Evolutionary conservation across 345 rosid genomes (phyloP), one percentile per base, ranked within the genome.

Genomic region (Citrus hindsii): DNA sequence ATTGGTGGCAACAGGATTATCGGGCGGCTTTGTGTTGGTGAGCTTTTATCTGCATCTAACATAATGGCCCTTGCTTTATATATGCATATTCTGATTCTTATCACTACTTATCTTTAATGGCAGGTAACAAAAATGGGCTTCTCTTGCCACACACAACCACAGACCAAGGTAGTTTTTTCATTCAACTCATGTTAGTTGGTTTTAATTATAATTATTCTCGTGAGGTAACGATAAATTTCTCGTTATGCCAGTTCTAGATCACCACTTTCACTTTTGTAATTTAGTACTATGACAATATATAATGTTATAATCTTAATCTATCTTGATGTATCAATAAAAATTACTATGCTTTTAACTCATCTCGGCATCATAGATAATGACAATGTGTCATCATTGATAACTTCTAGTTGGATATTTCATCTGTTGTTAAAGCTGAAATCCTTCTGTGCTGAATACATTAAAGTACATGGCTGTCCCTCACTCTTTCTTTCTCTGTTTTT

Each of bases 51-150:
- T 1, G 14, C 27, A 6, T 59, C 25, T 3, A 6, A 16, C 60
- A 0, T n/a, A 65, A 18, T 63, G 42, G 12, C 40, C 18, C 22
- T 21, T 16, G 30, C 9, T 27, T 53, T 60, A 1, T 61, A 28
- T 21, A 62, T 21, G 25, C n/a, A 9, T 21, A 10, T 30, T 32
- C 27, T 32, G 64, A 32, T 38, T 78, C 10, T 13, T 21, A 51
- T 40, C 13, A n/a, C 9, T 61, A 40, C 9, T 74, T 74, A 10
- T 38, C 67, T 73, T 75, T 40, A 13, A 68, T 79, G 75, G 75
- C 83, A 92, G 99, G 99, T 67, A 96, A 96, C 85, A 96, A 94
- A 77, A 92, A 96, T 14, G 99, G 97, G 56, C 97, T 94, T 86
- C 97, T 96, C 72, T 86, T 96, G 80, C 99, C 98, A 2, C 99